A percentile compares a stretch with the other conserved stretches of the same genome.
Evolutionary conservation across 202 grass and related monocot species (phyloP).

Genomic region (Brachypodium distachyon): DNA sequence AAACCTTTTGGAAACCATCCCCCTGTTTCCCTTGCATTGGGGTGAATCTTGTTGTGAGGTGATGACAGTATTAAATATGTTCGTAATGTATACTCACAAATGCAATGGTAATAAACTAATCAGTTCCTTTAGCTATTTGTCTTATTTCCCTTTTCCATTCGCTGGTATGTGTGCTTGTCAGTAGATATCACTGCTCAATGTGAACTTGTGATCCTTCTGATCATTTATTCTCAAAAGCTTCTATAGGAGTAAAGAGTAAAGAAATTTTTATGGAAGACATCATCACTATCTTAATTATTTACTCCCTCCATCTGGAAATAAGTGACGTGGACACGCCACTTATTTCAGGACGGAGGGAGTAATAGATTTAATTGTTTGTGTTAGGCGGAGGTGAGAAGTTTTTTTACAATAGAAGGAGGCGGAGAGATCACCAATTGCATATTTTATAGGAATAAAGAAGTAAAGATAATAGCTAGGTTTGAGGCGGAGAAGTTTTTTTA

Average conservation of each 20-base stretch:
- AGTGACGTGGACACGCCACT: too few species aligned
- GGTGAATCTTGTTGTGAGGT: background rate
- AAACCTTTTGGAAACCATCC: background rate
- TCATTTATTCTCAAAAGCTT: background rate
- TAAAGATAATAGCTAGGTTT: background rate
- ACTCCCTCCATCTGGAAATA: too few species aligned
- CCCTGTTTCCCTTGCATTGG: too few species aligned
- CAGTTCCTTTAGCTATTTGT: background rate
- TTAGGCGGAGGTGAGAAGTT: too few species aligned
- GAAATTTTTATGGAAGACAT: too few species aligned
- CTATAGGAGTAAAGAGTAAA: too few species aligned
- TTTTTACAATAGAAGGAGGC: too few species aligned
- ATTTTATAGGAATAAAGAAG: too few species aligned
- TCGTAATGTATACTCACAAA: background rate
- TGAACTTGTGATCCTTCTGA: background rate
- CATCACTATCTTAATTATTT: too few species aligned
- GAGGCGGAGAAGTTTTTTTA: background rate
- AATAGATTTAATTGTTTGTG: too few species aligned
- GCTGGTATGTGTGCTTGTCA: background rate
- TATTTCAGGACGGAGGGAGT: too few species aligned
- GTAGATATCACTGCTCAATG: slow-evolving; percentile 3
- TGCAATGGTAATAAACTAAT: background rate
- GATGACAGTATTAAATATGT: slow-evolving; percentile 1
- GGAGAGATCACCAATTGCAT: too few species aligned
- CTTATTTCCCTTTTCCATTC: background rate